Percentiles rank a stretch among this genome's conserved stretches.
Evolutionary conservation across 139 green algal species (phyloP).

Genomic region (Chlamydomonas incerta): DNA sequence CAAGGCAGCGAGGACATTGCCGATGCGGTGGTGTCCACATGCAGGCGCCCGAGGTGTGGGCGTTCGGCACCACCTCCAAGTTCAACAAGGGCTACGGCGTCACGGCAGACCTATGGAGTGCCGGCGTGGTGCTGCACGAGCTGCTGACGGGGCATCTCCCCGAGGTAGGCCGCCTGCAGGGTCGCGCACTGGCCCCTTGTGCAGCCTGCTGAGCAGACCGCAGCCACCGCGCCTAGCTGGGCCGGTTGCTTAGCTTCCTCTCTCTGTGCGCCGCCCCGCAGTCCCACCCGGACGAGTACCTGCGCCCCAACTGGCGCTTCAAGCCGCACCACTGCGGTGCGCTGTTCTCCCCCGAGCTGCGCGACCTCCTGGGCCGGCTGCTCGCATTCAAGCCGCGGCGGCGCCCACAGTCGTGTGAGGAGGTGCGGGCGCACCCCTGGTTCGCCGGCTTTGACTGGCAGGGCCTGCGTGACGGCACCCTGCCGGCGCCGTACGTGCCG

Average conservation of each 20-base stretch:
- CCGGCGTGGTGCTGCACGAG: conserved; percentile 62
- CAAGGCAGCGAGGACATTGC: no score
- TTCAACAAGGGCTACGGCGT: conserved; percentile 1
- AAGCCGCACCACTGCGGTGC: not conserved
- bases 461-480: conserved; percentile 21
- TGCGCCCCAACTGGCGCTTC: not conserved
- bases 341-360: not conserved
- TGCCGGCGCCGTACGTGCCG: conserved; percentile 32
- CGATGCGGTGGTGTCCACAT: no score
- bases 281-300: conserved; percentile 36
- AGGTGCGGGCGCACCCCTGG: conserved; percentile 21
- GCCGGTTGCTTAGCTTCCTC: not conserved
- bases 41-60: conserved; percentile 38
- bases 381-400: conserved; percentile 2
- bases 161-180: not conserved
- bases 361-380: conserved; percentile 28
- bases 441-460: conserved; percentile 41
- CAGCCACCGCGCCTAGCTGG: no score
- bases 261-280: not conserved
- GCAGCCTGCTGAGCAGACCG: no score
- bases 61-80: conserved; percentile 3
- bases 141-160: conserved; percentile 51
- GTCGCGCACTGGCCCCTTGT: no score
- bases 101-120: conserved; percentile 55
- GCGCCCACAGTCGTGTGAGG: conserved; percentile 12